Conservation (phyloP, 352 stramenopile genomes). For the Phytophthora aleatoria region DNA sequence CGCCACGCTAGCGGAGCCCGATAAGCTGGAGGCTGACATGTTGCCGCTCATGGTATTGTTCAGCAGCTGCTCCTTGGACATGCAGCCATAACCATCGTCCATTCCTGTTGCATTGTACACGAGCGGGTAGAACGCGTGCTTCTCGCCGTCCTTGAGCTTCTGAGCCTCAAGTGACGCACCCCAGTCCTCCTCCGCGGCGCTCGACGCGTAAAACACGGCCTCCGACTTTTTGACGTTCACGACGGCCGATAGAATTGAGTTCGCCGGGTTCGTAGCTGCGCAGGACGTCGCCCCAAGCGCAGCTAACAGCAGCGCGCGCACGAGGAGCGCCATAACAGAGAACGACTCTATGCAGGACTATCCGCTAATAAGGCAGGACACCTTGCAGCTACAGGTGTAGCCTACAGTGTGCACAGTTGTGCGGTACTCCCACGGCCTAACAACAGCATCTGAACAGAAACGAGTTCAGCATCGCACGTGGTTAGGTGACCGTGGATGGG, state of each 20-base stretch:
- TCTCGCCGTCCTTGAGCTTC: conserved; percentile 45
- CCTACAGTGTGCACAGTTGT: background rate
- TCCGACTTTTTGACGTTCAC: conserved; percentile 65
- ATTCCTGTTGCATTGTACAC: conserved; percentile 52
- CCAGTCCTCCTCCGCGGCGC: conserved; percentile 53
- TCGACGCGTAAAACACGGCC: conserved; percentile 63
- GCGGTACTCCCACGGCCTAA: conserved; percentile 20
- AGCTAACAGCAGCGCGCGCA: conserved; percentile 22
- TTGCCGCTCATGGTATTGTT: conserved; percentile 22
- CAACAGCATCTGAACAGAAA: conserved; percentile 26
- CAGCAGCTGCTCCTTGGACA: conserved; percentile 36
- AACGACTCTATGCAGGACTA: conserved; percentile 15
- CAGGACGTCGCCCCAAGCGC: background rate
- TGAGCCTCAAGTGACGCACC: conserved; percentile 54
- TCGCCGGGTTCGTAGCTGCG: conserved; percentile 34
- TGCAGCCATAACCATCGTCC: conserved; percentile 61
- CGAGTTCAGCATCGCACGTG: conserved; percentile 9
- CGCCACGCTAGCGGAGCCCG: conserved; percentile 3
- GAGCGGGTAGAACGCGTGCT: conserved; percentile 53
- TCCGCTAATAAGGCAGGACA: conserved; percentile 24
- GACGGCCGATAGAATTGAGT: conserved; percentile 52
- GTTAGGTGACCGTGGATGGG: background rate
- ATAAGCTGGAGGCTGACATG: conserved; percentile 14
- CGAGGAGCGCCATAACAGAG: conserved; percentile 22
- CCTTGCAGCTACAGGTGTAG: background rate